Evolutionary conservation across 2,329 filamentous ascomycete genomes (phyloP).

Genomic region (Fusarium coffeatum): DNA sequence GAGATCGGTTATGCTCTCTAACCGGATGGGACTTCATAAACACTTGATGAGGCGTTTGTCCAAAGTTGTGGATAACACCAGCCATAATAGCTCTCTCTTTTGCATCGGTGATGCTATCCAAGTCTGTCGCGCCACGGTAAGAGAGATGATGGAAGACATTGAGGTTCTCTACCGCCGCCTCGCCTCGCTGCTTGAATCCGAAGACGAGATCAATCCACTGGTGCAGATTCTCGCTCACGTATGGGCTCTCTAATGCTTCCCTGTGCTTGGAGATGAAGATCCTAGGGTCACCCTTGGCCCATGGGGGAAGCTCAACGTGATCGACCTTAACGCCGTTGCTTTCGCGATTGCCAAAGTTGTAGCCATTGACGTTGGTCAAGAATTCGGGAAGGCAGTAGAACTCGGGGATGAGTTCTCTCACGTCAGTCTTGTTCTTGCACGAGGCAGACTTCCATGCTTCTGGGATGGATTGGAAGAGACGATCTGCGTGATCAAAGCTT

Average conservation of each 20-base stretch:
- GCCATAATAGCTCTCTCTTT: conserved; percentile 90
- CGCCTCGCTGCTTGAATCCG: conserved; percentile 91
- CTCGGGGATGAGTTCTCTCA: conserved; percentile 93
- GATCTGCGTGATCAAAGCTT: conserved; percentile 93
- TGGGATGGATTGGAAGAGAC: conserved; percentile 92
- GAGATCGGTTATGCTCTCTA: conserved; percentile 75
- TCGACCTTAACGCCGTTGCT: conserved; percentile 84
- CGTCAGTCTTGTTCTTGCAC: conserved; percentile 89
- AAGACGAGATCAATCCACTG: conserved; percentile 98
- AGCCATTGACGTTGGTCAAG: conserved; percentile 90
- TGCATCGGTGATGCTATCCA: conserved; percentile 90
- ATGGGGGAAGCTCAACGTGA: conserved; percentile 88
- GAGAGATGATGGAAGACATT: conserved; percentile 98
- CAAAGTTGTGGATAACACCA: conserved; percentile 98
- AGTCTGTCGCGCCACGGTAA: conserved; percentile 91
- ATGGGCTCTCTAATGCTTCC: conserved; percentile 93
- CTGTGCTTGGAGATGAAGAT: conserved; percentile 96
- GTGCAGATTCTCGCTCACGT: conserved; percentile 89
- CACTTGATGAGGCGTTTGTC: conserved; percentile 95
- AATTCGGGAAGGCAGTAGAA: conserved; percentile 98
- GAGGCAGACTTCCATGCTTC: conserved; percentile 94
- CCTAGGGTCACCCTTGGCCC: conserved; percentile 95
- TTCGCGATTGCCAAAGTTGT: conserved; percentile 91
- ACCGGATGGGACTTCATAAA: conserved; percentile 84
- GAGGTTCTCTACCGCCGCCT: conserved; percentile 87